Evolutionary conservation across 805 yeast genomes (phyloP), one percentile per base, ranked within the genome.

Genomic region (Kazachstania africana): DNA sequence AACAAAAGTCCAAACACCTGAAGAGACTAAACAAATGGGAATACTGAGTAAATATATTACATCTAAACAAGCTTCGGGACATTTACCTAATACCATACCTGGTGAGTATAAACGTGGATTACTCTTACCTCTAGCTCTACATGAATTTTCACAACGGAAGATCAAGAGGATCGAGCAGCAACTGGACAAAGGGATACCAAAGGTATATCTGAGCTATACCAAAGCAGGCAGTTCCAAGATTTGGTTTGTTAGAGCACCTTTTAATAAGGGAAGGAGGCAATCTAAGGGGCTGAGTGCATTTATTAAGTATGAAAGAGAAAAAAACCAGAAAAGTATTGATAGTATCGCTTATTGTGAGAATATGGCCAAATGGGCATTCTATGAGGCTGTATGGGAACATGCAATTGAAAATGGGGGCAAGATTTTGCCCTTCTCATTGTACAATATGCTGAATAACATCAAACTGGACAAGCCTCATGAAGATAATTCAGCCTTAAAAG

Each of bases 321-420:
- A 33, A 17, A 36, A 43, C 26, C 58, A 53, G 28, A 36, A 33
- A 13, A 34, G 38, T 10, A 24, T 51, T 9, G 47, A 51, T 31
- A 16, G 33, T 8, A 30, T 42, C 28, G 36, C 32, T 9, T 22
- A 18, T 4, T 45, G 48, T 26, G 40, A 42, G 22, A 17, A 14
- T 4, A 32, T 37, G 24, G 37, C 42, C 8, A 19, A 29, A 9
- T 48, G 55, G 55, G 56, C 55, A 3, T 9, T 40, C 13, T 42
- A 45, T 24, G 60, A 55, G 28, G 56, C 55, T 10, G 27, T 36
- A 4, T 55, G 60, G 60, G 60, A 55, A 33, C 38, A 45, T 14
- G 33, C 27, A 16, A 21, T 50, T 12, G 37, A 33, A 16, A 32
- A 38, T 5, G 37, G 37, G 2, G 24, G n/a, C n/a, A n/a, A n/a